Conservation (phyloP, 352 stramenopile species). For the Saprolegnia diclina region DNA sequence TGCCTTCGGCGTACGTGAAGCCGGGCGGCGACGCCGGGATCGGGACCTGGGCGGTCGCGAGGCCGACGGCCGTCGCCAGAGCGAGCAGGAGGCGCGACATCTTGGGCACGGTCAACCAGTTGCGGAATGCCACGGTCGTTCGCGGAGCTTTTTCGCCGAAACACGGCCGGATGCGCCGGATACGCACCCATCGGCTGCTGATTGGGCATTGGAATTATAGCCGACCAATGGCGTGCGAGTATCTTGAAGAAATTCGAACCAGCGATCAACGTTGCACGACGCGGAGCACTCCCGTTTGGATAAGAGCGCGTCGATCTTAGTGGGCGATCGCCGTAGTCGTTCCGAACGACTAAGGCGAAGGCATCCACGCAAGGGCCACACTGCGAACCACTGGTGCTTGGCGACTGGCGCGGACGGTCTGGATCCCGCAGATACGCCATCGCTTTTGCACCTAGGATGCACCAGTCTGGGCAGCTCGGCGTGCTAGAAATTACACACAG, state of each 20-base stretch:
- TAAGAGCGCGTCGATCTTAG: too few species aligned
- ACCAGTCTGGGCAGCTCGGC: neutral
- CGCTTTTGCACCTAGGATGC: neutral
- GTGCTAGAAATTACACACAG: neutral
- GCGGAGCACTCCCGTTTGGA: too few species aligned
- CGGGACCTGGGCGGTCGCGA: conserved; percentile 35
- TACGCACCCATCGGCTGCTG: neutral
- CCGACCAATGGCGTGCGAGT: neutral
- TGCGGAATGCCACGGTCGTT: neutral
- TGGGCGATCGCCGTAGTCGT: too few species aligned
- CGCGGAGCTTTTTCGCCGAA: neutral
- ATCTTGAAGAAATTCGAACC: conserved; percentile 1
- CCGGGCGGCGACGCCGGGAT: conserved; percentile 56
- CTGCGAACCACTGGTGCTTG: too few species aligned
- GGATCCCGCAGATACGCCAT: neutral
- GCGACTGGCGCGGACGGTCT: neutral
- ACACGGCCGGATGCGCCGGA: neutral
- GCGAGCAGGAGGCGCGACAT: neutral
- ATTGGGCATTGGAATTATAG: neutral
- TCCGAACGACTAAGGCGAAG: too few species aligned
- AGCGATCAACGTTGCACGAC: too few species aligned
- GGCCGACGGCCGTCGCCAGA: neutral
- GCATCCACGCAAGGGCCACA: too few species aligned
- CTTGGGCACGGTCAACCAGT: neutral
- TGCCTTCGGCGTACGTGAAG: conserved; percentile 52